These are phyloP conservation scores for Aspergillus terreus DNA, from an alignment of 2,329 filamentous ascomycete species.

Conservation along the genomic window DNA sequence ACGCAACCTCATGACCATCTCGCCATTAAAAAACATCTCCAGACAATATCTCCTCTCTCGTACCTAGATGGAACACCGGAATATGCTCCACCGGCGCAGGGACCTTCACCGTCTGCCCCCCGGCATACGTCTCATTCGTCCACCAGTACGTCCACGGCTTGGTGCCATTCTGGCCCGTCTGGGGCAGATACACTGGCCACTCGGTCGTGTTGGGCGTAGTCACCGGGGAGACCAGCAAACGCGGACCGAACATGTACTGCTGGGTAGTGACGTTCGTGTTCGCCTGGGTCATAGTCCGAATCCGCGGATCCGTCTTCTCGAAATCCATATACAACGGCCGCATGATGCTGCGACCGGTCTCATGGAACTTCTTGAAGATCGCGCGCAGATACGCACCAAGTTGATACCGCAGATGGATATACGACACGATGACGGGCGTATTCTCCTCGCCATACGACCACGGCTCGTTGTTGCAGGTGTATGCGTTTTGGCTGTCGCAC, in stretches of 20 bases:
- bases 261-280: conserved; percentile 36
- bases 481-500: conserved; percentile 38
- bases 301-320: conserved; percentile 22
- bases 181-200: conserved; percentile 36
- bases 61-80: conserved; percentile 56
- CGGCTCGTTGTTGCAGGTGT: conserved; percentile 49
- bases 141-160: conserved; percentile 41
- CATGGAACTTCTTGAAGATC: conserved; percentile 32
- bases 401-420: conserved; percentile 54
- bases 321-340: conserved; percentile 40
- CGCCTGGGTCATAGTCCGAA: conserved; percentile 16
- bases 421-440: conserved; percentile 54
- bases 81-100: conserved; percentile 34
- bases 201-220: conserved; percentile 33
- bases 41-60: conserved; percentile 67
- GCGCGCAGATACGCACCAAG: conserved; percentile 35
- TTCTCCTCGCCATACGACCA: conserved; percentile 60
- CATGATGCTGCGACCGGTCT: conserved; percentile 34
- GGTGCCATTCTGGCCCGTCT: conserved; percentile 18
- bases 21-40: conserved; percentile 11
- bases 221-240: conserved; percentile 34
- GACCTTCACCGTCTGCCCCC: conserved; percentile 28
- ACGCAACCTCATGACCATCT: no score
- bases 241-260: conserved; percentile 39
- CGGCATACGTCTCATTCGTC: conserved; percentile 38